phyloP scores from a whole-genome alignment of 2,329 filamentous ascomycete genomes.

The Endoconidiophora polonica region DNA sequence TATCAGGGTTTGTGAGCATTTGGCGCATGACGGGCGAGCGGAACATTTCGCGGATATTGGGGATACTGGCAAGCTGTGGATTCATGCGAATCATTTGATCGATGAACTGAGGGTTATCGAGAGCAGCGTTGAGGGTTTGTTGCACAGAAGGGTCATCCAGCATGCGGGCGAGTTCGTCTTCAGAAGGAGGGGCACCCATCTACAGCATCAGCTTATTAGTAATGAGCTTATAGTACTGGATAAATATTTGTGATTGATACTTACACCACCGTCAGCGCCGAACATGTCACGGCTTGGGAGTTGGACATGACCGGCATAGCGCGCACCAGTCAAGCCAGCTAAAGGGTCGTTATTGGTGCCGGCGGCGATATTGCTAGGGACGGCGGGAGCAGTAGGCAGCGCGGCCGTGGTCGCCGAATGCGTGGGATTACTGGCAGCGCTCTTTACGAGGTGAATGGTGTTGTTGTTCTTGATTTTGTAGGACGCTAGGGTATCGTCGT shows the following conservation, averaged over 20 bases:
- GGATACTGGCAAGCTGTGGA: conserved; percentile 60
- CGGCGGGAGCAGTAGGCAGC: conserved; percentile 27
- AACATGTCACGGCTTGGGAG: conserved; percentile 80
- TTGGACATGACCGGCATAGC: conserved; percentile 83
- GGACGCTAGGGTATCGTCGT: conserved; percentile 64
- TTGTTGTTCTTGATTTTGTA: conserved; percentile 96
- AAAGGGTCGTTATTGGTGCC: conserved; percentile 78
- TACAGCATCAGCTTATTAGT: conserved; percentile 21
- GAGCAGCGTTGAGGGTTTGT: conserved; percentile 79
- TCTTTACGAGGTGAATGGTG: conserved; percentile 92
- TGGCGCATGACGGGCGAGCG: conserved; percentile 75
- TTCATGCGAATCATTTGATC: conserved; percentile 91
- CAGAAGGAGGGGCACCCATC: conserved; percentile 78
- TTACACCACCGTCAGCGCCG: conserved; percentile 82
- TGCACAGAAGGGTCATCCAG: conserved; percentile 77
- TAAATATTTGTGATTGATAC: conserved; percentile 22
- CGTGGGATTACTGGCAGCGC: conserved; percentile 67
- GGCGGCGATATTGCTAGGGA: conserved; percentile 61
- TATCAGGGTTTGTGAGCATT: conserved; percentile 84
- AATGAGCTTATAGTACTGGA: background rate
- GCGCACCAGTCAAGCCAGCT: conserved; percentile 75
- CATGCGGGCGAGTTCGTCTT: conserved; percentile 69
- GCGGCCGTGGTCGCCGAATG: conserved; percentile 26
- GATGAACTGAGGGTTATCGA: conserved; percentile 87
- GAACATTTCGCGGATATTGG: conserved; percentile 67